Percentiles rank a stretch among this genome's conserved stretches.
Conservation (phyloP, 106 monocot species). For the Dioscorea zingiberensis region DNA sequence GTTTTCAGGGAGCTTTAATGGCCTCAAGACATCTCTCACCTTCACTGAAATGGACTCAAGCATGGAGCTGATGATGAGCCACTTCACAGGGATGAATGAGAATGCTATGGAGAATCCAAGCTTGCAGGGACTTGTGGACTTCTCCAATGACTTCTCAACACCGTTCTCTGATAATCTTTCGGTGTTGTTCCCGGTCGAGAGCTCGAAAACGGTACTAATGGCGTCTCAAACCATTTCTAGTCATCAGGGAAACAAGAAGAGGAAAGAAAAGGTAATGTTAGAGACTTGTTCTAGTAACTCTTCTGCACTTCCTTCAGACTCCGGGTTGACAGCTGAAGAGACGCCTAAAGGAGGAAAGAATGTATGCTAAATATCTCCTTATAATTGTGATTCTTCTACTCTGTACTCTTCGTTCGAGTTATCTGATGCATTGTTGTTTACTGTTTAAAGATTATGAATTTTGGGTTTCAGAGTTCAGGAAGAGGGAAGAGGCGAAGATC, state of each 20-base stretch:
- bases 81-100: constrained; percentile 18
- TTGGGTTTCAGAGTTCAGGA: constrained; percentile 8
- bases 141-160: neutral
- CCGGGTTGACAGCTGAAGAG: neutral
- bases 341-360: constrained; percentile 11
- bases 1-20: constrained; percentile 10
- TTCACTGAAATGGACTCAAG: constrained; percentile 23
- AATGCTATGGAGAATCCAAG: constrained; percentile 14
- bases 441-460: neutral
- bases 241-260: constrained; percentile 11
- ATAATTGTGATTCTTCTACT: too few relatives aligned
- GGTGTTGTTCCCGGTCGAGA: constrained; percentile 2
- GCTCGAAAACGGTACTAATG: neutral
- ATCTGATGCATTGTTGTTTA: too few relatives aligned
- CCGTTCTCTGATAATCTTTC: constrained; percentile 11
- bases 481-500: constrained; percentile 14
- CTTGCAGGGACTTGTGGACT: constrained; percentile 11
- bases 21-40: constrained; percentile 15
- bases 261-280: constrained; percentile 2
- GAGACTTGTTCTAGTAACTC: constrained; percentile 6
- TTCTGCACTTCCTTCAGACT: constrained; percentile 1
- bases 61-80: constrained; percentile 28
- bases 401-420: too few relatives aligned
- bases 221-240: too few relatives aligned
- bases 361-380: constrained; percentile 6